phyloP scores from a whole-genome alignment of 345 rosid species.

The Aquilaria yunnanensis region DNA sequence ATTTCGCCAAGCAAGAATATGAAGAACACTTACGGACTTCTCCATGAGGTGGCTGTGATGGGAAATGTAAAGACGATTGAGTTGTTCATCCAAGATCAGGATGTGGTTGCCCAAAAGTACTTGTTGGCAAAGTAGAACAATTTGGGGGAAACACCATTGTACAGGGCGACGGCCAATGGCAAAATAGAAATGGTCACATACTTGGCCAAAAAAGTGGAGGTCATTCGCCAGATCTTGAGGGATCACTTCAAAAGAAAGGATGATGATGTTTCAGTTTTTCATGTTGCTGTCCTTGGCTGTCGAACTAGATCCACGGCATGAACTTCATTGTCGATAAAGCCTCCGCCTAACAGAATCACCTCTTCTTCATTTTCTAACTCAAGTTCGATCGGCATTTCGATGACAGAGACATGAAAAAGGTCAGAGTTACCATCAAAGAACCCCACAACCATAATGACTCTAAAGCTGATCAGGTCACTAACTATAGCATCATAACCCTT shows the following conservation, averaged over 20 bases:
- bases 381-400: constrained; percentile 28
- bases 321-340: constrained; percentile 35
- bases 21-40: constrained; percentile 16
- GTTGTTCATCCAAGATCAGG: too few species aligned
- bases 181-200: too few species aligned
- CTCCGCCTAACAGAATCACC: constrained; percentile 18
- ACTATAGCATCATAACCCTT: constrained; percentile 22
- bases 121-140: too few species aligned
- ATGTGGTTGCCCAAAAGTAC: too few species aligned
- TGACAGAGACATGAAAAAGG: constrained; percentile 28
- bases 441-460: constrained; percentile 16
- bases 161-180: too few species aligned
- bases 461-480: constrained; percentile 1
- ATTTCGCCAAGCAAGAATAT: background rate
- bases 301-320: constrained; percentile 31
- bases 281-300: constrained; percentile 1
- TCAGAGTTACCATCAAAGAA: constrained; percentile 32
- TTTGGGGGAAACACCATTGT: too few species aligned
- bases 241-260: too few species aligned
- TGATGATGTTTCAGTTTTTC: too few species aligned
- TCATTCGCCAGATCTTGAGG: too few species aligned
- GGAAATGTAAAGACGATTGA: too few species aligned
- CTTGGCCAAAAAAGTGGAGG: too few species aligned
- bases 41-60: too few species aligned
- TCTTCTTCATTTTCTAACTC: constrained; percentile 24